Base-by-base conservation (phyloP, 805 yeast species). In the Candida krabiensis region DNA sequence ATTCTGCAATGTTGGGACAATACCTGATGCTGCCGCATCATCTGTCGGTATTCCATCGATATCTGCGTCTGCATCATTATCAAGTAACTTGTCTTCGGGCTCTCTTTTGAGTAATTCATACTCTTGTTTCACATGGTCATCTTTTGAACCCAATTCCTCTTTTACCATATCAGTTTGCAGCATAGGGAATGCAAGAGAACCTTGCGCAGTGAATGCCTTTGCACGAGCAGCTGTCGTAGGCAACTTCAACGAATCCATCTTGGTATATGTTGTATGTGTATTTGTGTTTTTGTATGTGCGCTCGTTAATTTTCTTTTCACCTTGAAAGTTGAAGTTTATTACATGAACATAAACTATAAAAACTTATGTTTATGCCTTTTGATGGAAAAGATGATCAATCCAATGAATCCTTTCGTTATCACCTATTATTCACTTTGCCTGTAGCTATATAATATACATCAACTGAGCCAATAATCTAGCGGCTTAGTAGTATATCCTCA, bases 1-100 rank as follows among this genome's bases (percentile, higher is more conserved):
- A 70, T 93, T 93, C 61, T 87, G 95, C 50, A 84, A 67, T 1
- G 98, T 91, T 31, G 99, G 99, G 6, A 93, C 96, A 38, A 93
- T 91, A 29, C 99, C 99, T 0, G 96, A 86, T 2, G 95, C 83
- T 2, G 91, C 82, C 19, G 83, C 82, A 44, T 79, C 86, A 31
- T 80, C 88, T 16, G 65, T 43, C 9, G 33, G 44, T 11, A 35
- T 30, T 7, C 31, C 71, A n/a, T 52, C 51, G 16, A 35, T 50
- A 30, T 43, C 40, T 17, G 42, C 52, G 28, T 46, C 44, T 11
- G 41, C 46, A 16, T 45, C 49, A 17, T 38, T 23, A 23, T 38
- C 43, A 40, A 64, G 63, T 46, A 62, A 63, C 44, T 63, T 66
- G 31, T 73, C 38, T 19, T 46, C 50, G 18, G 49, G 51, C 22